phyloP scores from a whole-genome alignment of 805 yeast species.

The Zygosaccharomyces bailii region DNA sequence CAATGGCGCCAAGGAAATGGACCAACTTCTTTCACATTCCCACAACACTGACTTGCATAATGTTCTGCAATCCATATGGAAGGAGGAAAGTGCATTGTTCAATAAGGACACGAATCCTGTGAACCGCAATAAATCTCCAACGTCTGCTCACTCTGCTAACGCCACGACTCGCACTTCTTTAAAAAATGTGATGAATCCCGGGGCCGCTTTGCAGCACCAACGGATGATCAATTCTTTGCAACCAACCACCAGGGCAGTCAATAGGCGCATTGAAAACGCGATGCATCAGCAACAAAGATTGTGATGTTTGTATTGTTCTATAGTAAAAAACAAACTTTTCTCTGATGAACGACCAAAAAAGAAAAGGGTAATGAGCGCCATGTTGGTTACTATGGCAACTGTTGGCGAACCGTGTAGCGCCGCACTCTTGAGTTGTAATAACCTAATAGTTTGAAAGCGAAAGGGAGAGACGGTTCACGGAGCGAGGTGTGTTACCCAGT shows the following conservation, averaged over 20 bases:
- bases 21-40: constrained; percentile 20
- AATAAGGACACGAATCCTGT: constrained; percentile 28
- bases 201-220: constrained; percentile 25
- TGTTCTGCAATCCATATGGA: constrained; percentile 30
- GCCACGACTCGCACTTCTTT: constrained; percentile 18
- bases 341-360: too few relatives aligned
- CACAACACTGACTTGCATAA: constrained; percentile 27
- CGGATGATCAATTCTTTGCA: constrained; percentile 31
- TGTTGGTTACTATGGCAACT: background rate
- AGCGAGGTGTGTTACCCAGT: too few relatives aligned
- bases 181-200: constrained; percentile 18
- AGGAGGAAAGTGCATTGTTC: constrained; percentile 28
- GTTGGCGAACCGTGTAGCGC: too few relatives aligned
- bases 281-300: constrained; percentile 19
- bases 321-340: background rate
- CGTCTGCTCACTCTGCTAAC: constrained; percentile 14
- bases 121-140: constrained; percentile 14
- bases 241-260: constrained; percentile 43
- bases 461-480: too few relatives aligned
- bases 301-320: background rate
- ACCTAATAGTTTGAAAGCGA: too few relatives aligned
- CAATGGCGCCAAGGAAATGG: constrained; percentile 14
- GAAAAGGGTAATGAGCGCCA: too few relatives aligned
- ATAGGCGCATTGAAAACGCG: constrained; percentile 33
- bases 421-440: too few relatives aligned